Conservation (phyloP, 2,329 filamentous ascomycete genomes). For the Didymella glomerata region DNA sequence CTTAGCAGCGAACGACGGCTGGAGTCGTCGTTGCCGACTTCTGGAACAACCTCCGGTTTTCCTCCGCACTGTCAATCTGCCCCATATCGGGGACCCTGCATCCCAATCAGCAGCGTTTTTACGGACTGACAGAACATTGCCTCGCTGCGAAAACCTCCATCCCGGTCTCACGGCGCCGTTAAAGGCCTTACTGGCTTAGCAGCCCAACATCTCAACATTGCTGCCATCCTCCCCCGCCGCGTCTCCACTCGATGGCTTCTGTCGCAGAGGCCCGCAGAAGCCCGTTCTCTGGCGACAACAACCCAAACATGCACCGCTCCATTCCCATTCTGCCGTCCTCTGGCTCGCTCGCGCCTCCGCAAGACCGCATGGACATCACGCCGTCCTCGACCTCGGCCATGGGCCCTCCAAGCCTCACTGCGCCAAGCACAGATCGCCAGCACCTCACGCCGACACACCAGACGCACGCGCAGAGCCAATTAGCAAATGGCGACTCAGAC, state of each 20-base stretch:
- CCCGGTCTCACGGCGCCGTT: conserved; percentile 10
- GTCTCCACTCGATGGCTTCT: conserved; percentile 52
- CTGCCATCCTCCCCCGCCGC: conserved; percentile 18
- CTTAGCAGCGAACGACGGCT: conserved; percentile 11
- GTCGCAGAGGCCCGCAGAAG: conserved; percentile 57
- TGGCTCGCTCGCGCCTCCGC: conserved; percentile 55
- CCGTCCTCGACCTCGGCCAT: conserved; percentile 56
- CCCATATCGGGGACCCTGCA: conserved; percentile 20
- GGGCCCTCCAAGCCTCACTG: conserved; percentile 59
- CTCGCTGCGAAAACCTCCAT: conserved; percentile 9
- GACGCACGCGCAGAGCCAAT: conserved; percentile 20
- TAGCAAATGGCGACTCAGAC: conserved; percentile 41
- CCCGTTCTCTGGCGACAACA: conserved; percentile 56
- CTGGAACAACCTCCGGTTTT: conserved; percentile 15
- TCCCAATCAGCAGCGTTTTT: conserved; percentile 10
- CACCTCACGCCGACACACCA: conserved; percentile 34
- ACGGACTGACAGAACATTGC: conserved; percentile 8
- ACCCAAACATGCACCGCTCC: conserved; percentile 58
- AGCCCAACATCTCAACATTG: conserved; percentile 24
- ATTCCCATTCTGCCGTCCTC: conserved; percentile 62
- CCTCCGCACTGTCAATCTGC: conserved; percentile 16
- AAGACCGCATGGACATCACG: conserved; percentile 65
- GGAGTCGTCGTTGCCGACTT: conserved; percentile 8
- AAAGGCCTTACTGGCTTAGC: conserved; percentile 14
- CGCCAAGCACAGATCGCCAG: conserved; percentile 58